Base-by-base conservation (phyloP, 176 grass and related monocot species). In the Phoenix dactylifera region DNA sequence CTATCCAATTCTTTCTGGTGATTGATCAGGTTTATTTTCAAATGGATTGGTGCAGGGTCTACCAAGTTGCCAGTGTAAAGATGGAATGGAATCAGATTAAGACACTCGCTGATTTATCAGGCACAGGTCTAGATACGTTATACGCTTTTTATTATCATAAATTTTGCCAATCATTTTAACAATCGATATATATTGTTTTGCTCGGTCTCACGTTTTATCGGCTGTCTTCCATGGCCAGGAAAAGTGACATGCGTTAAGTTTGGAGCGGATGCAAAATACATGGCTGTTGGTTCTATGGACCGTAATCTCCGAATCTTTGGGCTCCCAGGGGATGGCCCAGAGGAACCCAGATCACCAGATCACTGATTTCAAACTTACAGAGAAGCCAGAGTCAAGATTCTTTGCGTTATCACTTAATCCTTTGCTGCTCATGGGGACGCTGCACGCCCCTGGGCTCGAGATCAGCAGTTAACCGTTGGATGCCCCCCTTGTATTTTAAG, bases 31-130 rank as follows among this genome's bases (percentile, higher is more conserved):
- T 44, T 44, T 44, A 44, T 44, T 44, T 44, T 3, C 2, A 12
- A 44, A 44, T 12, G 9, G 12, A 44, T 44, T 44, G 35, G 14
- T 73, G n/a, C 69, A 99, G 94, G 79, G 76, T 99, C 52, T 84
- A 86, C 58, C 94, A 99, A 89, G 94, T 99, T 49, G 85, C 84
- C 12, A 99, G 93, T 56, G 94, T 99, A 39, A 99, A 99, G 74
- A 22, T 73, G 0, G 94, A 99, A 64, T 99, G 94, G 94, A 99
- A 89, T 77, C 79, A 86, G 72, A 86, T 93, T 76, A 93, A 99
- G 82, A 89, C 82, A 49, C 76, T 86, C 48, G 82, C 94, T 5
- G 94, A 99, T 81, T 86, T 99, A 74, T 99, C 94, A 51, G 94
- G 94, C 73, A 93, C 94, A 84, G 94, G 94, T 99, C n/a, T 51